phyloP scores from a whole-genome alignment of 768 basidiomycete genomes.

The Podaxis rugospora region DNA sequence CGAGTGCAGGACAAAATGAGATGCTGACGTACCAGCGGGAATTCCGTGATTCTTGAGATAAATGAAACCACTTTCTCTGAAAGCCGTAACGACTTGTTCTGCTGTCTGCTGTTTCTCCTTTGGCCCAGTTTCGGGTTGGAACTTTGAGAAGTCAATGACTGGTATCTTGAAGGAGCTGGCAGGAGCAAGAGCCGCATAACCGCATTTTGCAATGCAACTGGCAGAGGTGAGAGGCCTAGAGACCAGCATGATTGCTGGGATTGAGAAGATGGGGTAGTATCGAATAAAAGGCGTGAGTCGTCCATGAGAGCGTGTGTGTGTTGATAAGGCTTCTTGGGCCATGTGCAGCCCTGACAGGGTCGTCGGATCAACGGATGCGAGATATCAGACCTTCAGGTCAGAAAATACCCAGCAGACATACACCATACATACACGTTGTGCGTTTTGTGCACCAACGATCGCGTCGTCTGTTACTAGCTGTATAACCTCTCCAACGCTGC shows the following conservation, averaged over 20 bases:
- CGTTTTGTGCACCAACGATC: neutral
- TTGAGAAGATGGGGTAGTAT: neutral
- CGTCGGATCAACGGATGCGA: constrained; percentile 1
- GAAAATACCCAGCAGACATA: constrained; percentile 5
- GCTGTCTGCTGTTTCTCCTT: constrained; percentile 60
- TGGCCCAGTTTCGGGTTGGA: constrained; percentile 32
- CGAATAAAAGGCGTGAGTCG: neutral
- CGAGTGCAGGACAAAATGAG: neutral
- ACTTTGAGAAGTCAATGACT: constrained; percentile 73
- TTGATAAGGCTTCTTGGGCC: neutral
- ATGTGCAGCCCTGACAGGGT: neutral
- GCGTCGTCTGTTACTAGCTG: neutral
- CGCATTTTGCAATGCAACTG: constrained; percentile 17
- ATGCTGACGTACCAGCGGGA: constrained; percentile 30
- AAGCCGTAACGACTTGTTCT: constrained; percentile 66
- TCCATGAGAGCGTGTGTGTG: neutral
- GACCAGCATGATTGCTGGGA: constrained; percentile 20
- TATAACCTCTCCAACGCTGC: neutral
- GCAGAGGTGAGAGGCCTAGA: constrained; percentile 17
- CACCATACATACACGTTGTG: constrained; percentile 10
- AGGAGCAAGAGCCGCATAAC: constrained; percentile 23
- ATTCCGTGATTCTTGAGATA: constrained; percentile 78
- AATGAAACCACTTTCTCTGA: constrained; percentile 78
- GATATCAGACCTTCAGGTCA: neutral
- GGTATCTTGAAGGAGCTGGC: constrained; percentile 55